These are phyloP conservation scores for Wickerhamomyces bisporus DNA, from an alignment of 805 yeast species.

Conservation along the genomic window DNA sequence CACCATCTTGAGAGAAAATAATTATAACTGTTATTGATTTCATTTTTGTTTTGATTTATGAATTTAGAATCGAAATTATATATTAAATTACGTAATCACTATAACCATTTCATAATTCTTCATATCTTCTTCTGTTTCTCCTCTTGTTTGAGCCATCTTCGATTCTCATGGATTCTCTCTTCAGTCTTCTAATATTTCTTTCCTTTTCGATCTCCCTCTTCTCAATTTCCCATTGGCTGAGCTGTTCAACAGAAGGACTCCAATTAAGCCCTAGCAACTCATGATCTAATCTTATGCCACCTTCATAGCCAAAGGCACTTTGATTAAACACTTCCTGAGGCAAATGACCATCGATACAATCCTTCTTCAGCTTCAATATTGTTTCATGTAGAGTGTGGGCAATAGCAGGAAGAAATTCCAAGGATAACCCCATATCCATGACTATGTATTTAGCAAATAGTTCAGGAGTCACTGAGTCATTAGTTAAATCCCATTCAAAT, in stretches of 20 bases:
- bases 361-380: slow-evolving; percentile 69
- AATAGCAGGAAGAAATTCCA: slow-evolving; percentile 87
- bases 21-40: neutral
- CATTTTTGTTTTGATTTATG: no score
- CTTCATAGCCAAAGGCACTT: slow-evolving; percentile 55
- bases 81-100: no score
- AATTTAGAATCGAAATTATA: no score
- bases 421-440: slow-evolving; percentile 72
- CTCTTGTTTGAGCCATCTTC: slow-evolving; percentile 42
- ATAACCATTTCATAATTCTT: slow-evolving; percentile 32
- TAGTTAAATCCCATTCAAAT: slow-evolving; percentile 85
- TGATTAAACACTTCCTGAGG: slow-evolving; percentile 49
- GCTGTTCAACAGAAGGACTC: slow-evolving; percentile 82
- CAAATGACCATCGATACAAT: slow-evolving; percentile 65
- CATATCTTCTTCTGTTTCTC: slow-evolving; percentile 42
- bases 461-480: slow-evolving; percentile 54
- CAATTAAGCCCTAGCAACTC: slow-evolving; percentile 77
- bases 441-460: slow-evolving; percentile 78
- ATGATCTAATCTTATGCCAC: slow-evolving; percentile 67
- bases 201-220: slow-evolving; percentile 93
- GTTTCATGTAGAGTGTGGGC: slow-evolving; percentile 83
- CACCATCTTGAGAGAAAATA: slow-evolving; percentile 6
- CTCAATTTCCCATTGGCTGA: slow-evolving; percentile 91
- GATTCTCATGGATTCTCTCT: slow-evolving; percentile 82
- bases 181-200: slow-evolving; percentile 82